These are phyloP conservation scores for Sclerotiophoma versabilis DNA, from an alignment of 2,329 filamentous ascomycete genomes.

Conservation along the genomic window DNA sequence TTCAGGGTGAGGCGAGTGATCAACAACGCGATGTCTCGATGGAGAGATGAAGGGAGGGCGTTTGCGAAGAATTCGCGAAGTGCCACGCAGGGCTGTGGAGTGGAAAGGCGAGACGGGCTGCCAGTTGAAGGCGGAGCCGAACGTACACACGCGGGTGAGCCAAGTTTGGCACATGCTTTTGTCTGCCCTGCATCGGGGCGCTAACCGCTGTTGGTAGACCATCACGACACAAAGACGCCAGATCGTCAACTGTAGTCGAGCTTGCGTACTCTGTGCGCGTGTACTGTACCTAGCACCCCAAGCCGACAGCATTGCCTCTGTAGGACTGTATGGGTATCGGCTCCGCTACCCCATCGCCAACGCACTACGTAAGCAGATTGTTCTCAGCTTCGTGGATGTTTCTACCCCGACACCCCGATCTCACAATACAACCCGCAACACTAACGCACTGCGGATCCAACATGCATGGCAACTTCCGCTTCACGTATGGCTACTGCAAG, in stretches of 20 bases:
- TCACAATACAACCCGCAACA: slow-evolving; percentile 4
- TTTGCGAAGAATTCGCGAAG: slow-evolving; percentile 18
- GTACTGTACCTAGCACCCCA: neutral
- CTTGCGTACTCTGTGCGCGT: slow-evolving; percentile 17
- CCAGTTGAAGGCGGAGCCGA: slow-evolving; percentile 35
- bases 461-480: slow-evolving; percentile 10
- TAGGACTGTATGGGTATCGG: slow-evolving; percentile 10
- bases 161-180: slow-evolving; percentile 7
- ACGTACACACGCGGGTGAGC: slow-evolving; percentile 6
- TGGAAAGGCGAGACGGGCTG: slow-evolving; percentile 30
- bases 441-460: slow-evolving; percentile 11
- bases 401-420: slow-evolving; percentile 14
- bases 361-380: slow-evolving; percentile 7
- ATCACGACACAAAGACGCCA: slow-evolving; percentile 5
- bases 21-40: slow-evolving; percentile 19
- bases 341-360: slow-evolving; percentile 22
- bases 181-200: slow-evolving; percentile 18
- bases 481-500: slow-evolving; percentile 11
- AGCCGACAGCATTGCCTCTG: slow-evolving; percentile 6
- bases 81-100: slow-evolving; percentile 17
- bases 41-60: slow-evolving; percentile 15
- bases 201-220: slow-evolving; percentile 1
- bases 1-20: slow-evolving; percentile 31
- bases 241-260: slow-evolving; percentile 15
- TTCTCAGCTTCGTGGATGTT: slow-evolving; percentile 2